These are phyloP conservation scores for Alternaria sp. DNA, from an alignment of 2,329 filamentous ascomycete genomes.

Conservation along the genomic window DNA sequence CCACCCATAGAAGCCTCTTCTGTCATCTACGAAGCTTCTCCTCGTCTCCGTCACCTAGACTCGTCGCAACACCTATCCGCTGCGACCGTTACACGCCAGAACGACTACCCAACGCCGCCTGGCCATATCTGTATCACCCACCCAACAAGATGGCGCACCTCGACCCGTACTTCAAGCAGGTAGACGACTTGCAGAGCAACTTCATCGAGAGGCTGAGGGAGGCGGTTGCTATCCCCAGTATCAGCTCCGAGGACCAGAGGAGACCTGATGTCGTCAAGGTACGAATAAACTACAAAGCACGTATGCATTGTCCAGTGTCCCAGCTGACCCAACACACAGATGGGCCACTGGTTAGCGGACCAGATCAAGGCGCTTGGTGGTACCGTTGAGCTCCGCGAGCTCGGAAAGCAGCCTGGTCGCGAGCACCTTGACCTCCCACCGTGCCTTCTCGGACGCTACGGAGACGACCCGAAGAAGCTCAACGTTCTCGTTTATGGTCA, in stretches of 20 bases:
- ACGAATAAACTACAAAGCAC: slow-evolving; percentile 6
- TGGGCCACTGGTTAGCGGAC: slow-evolving; percentile 88
- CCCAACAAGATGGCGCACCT: slow-evolving; percentile 81
- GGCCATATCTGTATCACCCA: slow-evolving; percentile 59
- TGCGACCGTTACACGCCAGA: slow-evolving; percentile 28
- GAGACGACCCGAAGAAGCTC: slow-evolving; percentile 88
- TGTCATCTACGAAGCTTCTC: slow-evolving; percentile 21
- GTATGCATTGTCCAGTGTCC: background rate
- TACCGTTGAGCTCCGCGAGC: slow-evolving; percentile 81
- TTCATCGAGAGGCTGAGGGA: slow-evolving; percentile 91
- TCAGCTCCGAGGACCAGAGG: slow-evolving; percentile 89
- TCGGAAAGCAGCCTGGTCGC: slow-evolving; percentile 92
- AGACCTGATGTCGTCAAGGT: slow-evolving; percentile 88
- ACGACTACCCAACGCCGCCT: slow-evolving; percentile 40
- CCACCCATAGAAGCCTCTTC: slow-evolving; percentile 2
- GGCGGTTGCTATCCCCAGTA: slow-evolving; percentile 94
- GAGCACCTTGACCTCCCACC: slow-evolving; percentile 91
- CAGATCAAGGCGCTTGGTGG: slow-evolving; percentile 87
- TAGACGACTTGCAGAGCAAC: slow-evolving; percentile 77
- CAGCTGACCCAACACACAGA: slow-evolving; percentile 55
- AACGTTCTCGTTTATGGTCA: slow-evolving; percentile 98
- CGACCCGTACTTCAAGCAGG: slow-evolving; percentile 91
- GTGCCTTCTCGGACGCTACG: slow-evolving; percentile 90
- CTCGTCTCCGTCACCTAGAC: slow-evolving; percentile 17
- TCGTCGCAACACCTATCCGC: slow-evolving; percentile 17